Evolutionary conservation across 2,329 filamentous ascomycete species (phyloP).

Genomic region (Diaporthe helianthi): DNA sequence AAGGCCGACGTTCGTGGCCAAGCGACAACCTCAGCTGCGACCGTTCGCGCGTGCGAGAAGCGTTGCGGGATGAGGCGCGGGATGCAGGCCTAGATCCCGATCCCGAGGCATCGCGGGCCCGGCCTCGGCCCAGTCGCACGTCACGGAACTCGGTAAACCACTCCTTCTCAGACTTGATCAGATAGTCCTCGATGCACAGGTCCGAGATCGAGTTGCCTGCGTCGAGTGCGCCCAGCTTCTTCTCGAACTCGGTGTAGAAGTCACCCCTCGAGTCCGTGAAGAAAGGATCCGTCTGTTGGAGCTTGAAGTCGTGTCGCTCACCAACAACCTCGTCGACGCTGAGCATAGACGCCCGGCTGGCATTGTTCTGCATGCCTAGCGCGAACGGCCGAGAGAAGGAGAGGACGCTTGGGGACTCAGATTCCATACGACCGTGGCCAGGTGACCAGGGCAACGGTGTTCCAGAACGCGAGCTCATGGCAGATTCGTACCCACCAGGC

Average conservation of each 20-base stretch:
- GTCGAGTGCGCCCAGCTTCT: constrained; percentile 59
- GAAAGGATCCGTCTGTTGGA: constrained; percentile 72
- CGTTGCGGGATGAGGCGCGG: constrained; percentile 34
- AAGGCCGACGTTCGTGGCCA: constrained; percentile 11
- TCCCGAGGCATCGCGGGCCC: constrained; percentile 37
- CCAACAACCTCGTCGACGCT: constrained; percentile 65
- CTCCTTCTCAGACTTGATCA: constrained; percentile 70
- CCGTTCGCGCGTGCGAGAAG: constrained; percentile 45
- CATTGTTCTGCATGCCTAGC: constrained; percentile 39
- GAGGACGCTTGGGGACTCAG: constrained; percentile 27
- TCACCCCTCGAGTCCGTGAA: constrained; percentile 70
- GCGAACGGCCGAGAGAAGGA: constrained; percentile 19
- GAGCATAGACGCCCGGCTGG: constrained; percentile 53
- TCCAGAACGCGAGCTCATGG: constrained; percentile 27
- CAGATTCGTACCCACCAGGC: constrained; percentile 27
- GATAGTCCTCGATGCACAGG: constrained; percentile 70
- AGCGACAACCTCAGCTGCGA: constrained; percentile 36
- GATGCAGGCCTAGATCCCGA: constrained; percentile 39
- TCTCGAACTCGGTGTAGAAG: constrained; percentile 65
- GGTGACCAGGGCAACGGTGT: constrained; percentile 33
- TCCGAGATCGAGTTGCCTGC: constrained; percentile 63
- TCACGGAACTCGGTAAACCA: constrained; percentile 68
- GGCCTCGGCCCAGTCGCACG: constrained; percentile 59
- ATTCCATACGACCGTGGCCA: constrained; percentile 28
- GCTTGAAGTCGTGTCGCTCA: constrained; percentile 66